Conservation (phyloP, 495 filamentous ascomycete species). For the Xylaria venustula region DNA sequence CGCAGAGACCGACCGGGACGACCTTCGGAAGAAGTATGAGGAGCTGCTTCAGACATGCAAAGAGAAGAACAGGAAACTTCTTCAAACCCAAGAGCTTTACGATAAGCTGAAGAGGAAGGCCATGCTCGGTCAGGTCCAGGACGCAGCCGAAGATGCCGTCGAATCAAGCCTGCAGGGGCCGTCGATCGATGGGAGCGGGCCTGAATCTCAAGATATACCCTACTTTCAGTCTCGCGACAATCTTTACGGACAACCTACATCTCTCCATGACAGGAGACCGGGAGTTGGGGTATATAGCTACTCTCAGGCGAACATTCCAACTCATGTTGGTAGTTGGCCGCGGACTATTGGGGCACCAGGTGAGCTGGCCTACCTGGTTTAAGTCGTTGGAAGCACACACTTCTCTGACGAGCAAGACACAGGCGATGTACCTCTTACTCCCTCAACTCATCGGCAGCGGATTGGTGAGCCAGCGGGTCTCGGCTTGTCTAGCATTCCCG, state of each 20-base stretch:
- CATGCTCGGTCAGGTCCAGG: constrained; percentile 66
- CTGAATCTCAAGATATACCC: constrained; percentile 7
- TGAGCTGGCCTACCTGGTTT: not conserved
- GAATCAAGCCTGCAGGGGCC: constrained; percentile 51
- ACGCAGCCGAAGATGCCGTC: constrained; percentile 67
- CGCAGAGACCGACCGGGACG: constrained; percentile 64
- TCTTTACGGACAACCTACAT: constrained; percentile 10
- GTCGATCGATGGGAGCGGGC: not conserved
- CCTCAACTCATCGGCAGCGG: constrained; percentile 33
- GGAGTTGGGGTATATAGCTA: constrained; percentile 7
- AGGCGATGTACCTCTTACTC: constrained; percentile 28
- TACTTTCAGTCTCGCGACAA: constrained; percentile 15
- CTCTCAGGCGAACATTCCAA: constrained; percentile 12
- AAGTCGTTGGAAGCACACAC: not conserved
- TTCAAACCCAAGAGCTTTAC: constrained; percentile 80
- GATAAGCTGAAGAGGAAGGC: constrained; percentile 75
- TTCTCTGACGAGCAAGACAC: constrained; percentile 1
- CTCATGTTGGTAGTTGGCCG: constrained; percentile 17
- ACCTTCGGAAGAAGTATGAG: constrained; percentile 70
- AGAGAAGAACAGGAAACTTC: constrained; percentile 74
- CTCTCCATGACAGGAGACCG: constrained; percentile 17
- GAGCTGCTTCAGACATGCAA: constrained; percentile 67
- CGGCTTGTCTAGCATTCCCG: constrained; percentile 28
- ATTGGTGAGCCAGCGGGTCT: constrained; percentile 19
- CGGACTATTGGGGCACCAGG: constrained; percentile 20